phyloP scores from a whole-genome alignment of 116 monocot species.

The Thalassia testudinum region DNA sequence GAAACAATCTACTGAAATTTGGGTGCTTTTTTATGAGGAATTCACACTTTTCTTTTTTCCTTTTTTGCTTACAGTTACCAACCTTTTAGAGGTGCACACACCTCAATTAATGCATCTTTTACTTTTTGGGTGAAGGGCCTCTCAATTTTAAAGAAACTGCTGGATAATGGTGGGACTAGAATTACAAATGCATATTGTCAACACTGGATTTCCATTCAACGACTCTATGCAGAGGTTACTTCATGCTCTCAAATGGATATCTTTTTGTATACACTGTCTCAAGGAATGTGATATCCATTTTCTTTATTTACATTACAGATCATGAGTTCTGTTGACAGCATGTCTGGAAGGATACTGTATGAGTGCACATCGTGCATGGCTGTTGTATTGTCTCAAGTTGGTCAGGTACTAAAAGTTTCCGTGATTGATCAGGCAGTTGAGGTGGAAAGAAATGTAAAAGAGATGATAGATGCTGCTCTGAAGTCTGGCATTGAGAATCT shows the following conservation, averaged over 20 bases:
- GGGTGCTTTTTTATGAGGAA: too few relatives aligned
- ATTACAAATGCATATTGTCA: constrained; percentile 27
- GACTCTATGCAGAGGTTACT: constrained; percentile 65
- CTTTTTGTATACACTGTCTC: not conserved
- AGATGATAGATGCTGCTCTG: constrained; percentile 47
- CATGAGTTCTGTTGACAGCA: constrained; percentile 24
- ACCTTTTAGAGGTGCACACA: too few relatives aligned
- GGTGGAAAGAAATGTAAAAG: constrained; percentile 29
- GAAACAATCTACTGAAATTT: too few relatives aligned
- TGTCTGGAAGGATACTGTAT: constrained; percentile 66
- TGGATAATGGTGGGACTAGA: constrained; percentile 45
- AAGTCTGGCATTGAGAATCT: constrained; percentile 37
- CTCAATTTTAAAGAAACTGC: constrained; percentile 51
- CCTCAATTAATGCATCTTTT: too few relatives aligned
- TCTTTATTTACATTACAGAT: constrained; percentile 42
- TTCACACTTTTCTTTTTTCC: too few relatives aligned
- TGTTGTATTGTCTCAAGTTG: constrained; percentile 62
- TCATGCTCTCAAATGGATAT: not conserved
- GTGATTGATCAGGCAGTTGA: constrained; percentile 20
- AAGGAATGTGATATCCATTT: not conserved
- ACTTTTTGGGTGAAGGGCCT: constrained; percentile 45
- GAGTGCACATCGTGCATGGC: constrained; percentile 78
- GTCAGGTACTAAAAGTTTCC: constrained; percentile 33
- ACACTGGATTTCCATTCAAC: constrained; percentile 50
- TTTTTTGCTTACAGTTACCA: too few relatives aligned